Base-by-base conservation (phyloP, 768 basidiomycete genomes). In the Calocybe cyanea region DNA sequence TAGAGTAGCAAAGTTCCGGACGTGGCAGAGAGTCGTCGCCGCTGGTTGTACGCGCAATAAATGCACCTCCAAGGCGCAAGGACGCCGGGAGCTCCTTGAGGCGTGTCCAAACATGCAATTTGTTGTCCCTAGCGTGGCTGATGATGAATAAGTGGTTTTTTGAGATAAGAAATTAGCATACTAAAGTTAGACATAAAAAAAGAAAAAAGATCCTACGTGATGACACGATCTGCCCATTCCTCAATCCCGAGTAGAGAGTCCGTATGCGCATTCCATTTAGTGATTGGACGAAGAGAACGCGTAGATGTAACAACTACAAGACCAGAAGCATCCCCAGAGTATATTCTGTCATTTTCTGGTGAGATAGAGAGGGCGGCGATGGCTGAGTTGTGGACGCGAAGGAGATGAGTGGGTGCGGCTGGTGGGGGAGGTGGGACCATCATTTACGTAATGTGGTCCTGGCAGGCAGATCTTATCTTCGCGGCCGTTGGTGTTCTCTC, bases 51-150 rank as follows among this genome's bases (percentile, higher is more conserved):
- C 76, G 55, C 0, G 76, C 69, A 1, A 83, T 86, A 2, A 83
- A 79, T 14, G 80, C 77, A 11, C 25, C 25, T 6, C 80, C 75
- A 37, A 81, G 68, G 19, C 70, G 67, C 18, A 67, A 62, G 9
- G 72, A 70, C 14, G 60, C 51, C 0, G 73, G 65, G 1, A 66
- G 49, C 33, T 79, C 78, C 7, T 69, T 61, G 34, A 78, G 66
- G 20, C 78, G 68, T 21, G 61, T 64, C 86, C 87, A 92, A 4
- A 88, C 70, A 58, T 89, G 84, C 24, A 93, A 61, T 61, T 89
- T 87, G 64, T 94, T 89, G 66, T 95, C 92, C 38, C 92, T 71
- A 13, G 81, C 87, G 53, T 93, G 90, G 11, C 92, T 91, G 56
- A 43, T 35, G 17, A n/a, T 14, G 44, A 43, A 17, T 11, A 25